Evolutionary conservation across 331 rosid species (phyloP), one percentile per base, ranked within the genome.

Genomic region (Rhamnella rubrinervis): DNA sequence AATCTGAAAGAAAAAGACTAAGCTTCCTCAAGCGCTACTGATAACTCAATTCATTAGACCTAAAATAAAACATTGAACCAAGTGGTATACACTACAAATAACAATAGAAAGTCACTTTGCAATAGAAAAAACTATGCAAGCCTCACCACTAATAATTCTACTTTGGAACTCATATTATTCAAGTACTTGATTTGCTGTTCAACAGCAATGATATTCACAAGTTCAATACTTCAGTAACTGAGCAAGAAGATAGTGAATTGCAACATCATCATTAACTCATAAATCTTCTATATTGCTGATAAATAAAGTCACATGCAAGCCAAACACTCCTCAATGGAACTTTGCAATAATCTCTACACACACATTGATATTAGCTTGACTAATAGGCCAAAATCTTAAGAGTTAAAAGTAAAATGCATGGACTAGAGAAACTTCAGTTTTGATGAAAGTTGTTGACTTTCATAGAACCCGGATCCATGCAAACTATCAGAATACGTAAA

Each of bases 1-100:
- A 91, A 95, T 68, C 99, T 91, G 92, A 81, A 85, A 69, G 61
- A 67, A 75, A 70, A 51, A 55, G 59, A 72, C 64, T 59, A 65
- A 62, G 67, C 68, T 69, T 74, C 72, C 55, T 73, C 66, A 80
- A 72, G 49, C 46, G 61, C 63, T 19, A 59, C 59, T n/a, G 23
- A 40, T 51, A 59, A 79, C 35, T 44, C 41, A 46, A 41, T 69
- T 37, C 10, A 10, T 53, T 17, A 53, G 58, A 19, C 58, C 58
- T 53, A 44, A 44, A 44, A 44, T 44, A 44, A 11, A 44, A 10
- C 15, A 11, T 44, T 14, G 14, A 1, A 44, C 14, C 16, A 44
- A 44, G 49, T 11, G 16, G 13, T 44, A 44, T 3, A 11, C 11
- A 44, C 14, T 14, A 15, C 11, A 8, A 44, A 44, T 44, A 44